phyloP scores from a whole-genome alignment of 1,139 yeast genomes.

The Debaryomycetaceae sp. region DNA sequence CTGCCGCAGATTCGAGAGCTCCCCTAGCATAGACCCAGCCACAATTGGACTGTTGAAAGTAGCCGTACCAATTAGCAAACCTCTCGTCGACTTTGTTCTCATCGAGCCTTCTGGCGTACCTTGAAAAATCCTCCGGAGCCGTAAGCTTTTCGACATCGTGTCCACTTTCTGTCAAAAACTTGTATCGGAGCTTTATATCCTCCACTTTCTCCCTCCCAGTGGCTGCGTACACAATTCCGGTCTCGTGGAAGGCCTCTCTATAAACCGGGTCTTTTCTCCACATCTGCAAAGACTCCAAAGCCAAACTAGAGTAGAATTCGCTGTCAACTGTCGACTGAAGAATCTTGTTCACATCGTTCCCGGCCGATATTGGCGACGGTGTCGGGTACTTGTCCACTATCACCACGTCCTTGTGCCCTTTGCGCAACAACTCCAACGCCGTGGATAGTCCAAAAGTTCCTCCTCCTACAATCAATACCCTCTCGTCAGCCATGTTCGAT shows the following conservation, averaged over 20 bases:
- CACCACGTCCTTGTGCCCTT: conserved; percentile 6
- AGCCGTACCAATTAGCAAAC: conserved; percentile 17
- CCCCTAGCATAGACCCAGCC: conserved; percentile 33
- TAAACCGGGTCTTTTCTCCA: conserved; percentile 20
- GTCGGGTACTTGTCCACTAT: conserved; percentile 8
- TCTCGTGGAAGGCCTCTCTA: conserved; percentile 21
- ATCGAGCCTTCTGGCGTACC: conserved; percentile 5
- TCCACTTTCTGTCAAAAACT: conserved; percentile 4
- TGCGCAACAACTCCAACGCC: conserved; percentile 8
- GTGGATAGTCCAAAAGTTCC: conserved; percentile 12
- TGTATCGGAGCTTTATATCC: conserved; percentile 4
- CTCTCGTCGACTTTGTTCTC: neutral
- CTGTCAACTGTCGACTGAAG: conserved; percentile 10
- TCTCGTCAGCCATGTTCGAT: neutral
- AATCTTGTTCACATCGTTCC: conserved; percentile 11
- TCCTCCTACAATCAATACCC: conserved; percentile 18
- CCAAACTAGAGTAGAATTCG: conserved; percentile 10
- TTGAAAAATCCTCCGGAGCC: conserved; percentile 10
- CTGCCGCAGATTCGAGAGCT: conserved; percentile 21
- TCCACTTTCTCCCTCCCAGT: conserved; percentile 5
- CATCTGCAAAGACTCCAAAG: conserved; percentile 13
- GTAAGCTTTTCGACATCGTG: conserved; percentile 7
- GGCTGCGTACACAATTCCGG: conserved; percentile 22
- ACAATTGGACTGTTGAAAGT: conserved; percentile 18
- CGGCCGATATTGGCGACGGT: conserved; percentile 11